Base-by-base conservation (phyloP, 805 yeast species). In the Kazachstania taianensis region DNA sequence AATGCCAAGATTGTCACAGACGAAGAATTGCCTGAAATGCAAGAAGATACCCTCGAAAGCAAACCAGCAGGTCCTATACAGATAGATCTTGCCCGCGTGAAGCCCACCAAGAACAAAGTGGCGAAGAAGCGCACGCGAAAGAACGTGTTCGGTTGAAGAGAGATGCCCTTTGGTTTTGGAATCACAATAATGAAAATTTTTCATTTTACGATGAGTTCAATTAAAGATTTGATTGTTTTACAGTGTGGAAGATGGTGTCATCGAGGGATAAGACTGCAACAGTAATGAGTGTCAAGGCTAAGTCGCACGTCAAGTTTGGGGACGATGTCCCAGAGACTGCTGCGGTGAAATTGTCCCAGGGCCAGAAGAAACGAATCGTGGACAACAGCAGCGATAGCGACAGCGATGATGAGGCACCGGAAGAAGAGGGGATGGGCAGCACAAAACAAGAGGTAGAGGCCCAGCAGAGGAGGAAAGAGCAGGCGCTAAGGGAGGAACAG, bases 361-460 rank as follows among this genome's bases (percentile, higher is more conserved):
- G n/a, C n/a, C n/a, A n/a, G n/a, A n/a, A n/a, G n/a, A n/a, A n/a
- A n/a, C n/a, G n/a, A n/a, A n/a, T n/a, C n/a, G n/a, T 22, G 25
- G 25, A 12, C 25, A 22, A 12, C n/a, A 33, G 33, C 25, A 34
- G 45, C 35, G 40, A 34, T 8, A 37, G 37, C 17, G 54, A 48
- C 10, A 48, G 53, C 31, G 57, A 50, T 15, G 67, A 61, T 40
- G 74, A 67, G 15, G 73, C 75, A 1, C 76, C 77, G 35, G 74
- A 69, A 38, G 75, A 70, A 43, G 73, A 67, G 33, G 55, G 56
- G 7, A 34, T 58, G 32, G 41, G 57, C 28, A 27, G 51, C 22
- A 61, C 60, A 18, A 46, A 47, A 25, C 26, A 42, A 15, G 35
- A 43, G 36, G 33, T 49, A 25, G 54, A 58, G 41, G 40, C 44